Conservation (phyloP, 2,329 filamentous ascomycete species). For the Colletotrichum liaoningense region DNA sequence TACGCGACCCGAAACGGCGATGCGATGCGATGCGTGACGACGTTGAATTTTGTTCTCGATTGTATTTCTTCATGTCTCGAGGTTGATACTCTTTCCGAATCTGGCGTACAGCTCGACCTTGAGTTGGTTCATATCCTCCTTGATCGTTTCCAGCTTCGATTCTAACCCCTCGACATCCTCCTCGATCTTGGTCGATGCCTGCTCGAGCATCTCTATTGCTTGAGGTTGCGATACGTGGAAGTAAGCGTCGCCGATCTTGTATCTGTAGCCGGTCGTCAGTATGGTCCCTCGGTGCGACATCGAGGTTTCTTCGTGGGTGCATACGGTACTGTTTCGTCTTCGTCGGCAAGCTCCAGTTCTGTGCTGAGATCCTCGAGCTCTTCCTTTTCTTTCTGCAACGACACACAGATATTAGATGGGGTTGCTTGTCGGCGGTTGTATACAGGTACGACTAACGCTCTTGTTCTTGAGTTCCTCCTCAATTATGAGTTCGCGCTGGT, state of each 20-base stretch:
- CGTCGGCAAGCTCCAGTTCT: conserved; percentile 94
- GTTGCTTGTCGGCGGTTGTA: neutral
- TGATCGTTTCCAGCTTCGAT: conserved; percentile 78
- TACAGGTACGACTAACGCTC: conserved; percentile 68
- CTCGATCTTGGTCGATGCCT: conserved; percentile 79
- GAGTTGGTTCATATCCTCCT: conserved; percentile 88
- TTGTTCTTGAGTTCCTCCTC: conserved; percentile 86
- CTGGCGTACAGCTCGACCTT: conserved; percentile 95
- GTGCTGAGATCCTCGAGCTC: conserved; percentile 92
- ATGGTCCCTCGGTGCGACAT: neutral
- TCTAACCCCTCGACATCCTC: conserved; percentile 81
- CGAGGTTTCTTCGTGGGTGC: neutral
- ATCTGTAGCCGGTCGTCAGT: conserved; percentile 64
- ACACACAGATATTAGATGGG: conserved; percentile 31
- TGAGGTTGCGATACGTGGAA: conserved; percentile 86
- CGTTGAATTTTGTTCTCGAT: conserved; percentile 3
- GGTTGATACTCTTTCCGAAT: conserved; percentile 96
- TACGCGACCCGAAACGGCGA: neutral
- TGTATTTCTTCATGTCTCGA: conserved; percentile 76
- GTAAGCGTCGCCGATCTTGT: conserved; percentile 97
- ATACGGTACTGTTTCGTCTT: conserved; percentile 93
- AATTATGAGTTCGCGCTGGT: conserved; percentile 83
- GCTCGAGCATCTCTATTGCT: conserved; percentile 85
- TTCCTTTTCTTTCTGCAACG: conserved; percentile 91
- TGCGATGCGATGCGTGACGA: neutral